These are phyloP conservation scores for Laetiporus sulphureus DNA, from an alignment of 1,284 basidiomycete genomes.

Conservation along the genomic window DNA sequence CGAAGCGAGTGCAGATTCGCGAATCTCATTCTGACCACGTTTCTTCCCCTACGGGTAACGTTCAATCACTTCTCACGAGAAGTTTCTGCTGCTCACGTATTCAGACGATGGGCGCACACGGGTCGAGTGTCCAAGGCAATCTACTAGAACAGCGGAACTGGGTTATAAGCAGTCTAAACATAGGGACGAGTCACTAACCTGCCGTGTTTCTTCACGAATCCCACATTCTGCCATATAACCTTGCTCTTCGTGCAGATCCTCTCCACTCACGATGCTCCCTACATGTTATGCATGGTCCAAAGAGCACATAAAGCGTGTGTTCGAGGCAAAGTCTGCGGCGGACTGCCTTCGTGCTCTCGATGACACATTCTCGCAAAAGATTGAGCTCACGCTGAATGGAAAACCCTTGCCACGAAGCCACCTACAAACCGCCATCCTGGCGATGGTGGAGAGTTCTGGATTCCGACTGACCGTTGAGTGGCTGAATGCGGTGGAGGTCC, in stretches of 20 bases:
- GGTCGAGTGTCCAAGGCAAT: slow-evolving; percentile 4
- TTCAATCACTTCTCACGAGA: slow-evolving; percentile 7
- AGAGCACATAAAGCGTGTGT: slow-evolving; percentile 42
- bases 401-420: slow-evolving; percentile 31
- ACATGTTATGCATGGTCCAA: slow-evolving; percentile 48
- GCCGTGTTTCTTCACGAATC: slow-evolving; percentile 1
- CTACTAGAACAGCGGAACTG: slow-evolving; percentile 8
- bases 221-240: slow-evolving; percentile 3
- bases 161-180: slow-evolving; percentile 7
- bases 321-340: slow-evolving; percentile 42
- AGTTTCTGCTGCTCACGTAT: slow-evolving; percentile 3
- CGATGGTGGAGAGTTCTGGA: slow-evolving; percentile 36
- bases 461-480: slow-evolving; percentile 40
- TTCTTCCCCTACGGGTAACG: slow-evolving; percentile 3
- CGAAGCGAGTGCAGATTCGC: slow-evolving; percentile 6
- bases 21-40: slow-evolving; percentile 9
- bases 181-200: slow-evolving; percentile 2
- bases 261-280: slow-evolving; percentile 24
- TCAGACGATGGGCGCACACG: slow-evolving; percentile 4
- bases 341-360: slow-evolving; percentile 38
- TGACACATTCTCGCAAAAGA: slow-evolving; percentile 37
- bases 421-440: slow-evolving; percentile 37
- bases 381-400: slow-evolving; percentile 42
- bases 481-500: slow-evolving; percentile 39
- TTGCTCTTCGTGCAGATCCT: slow-evolving; percentile 1